phyloP scores from a whole-genome alignment of 2,329 filamentous ascomycete genomes.

The Akanthomyces uredinophilus region DNA sequence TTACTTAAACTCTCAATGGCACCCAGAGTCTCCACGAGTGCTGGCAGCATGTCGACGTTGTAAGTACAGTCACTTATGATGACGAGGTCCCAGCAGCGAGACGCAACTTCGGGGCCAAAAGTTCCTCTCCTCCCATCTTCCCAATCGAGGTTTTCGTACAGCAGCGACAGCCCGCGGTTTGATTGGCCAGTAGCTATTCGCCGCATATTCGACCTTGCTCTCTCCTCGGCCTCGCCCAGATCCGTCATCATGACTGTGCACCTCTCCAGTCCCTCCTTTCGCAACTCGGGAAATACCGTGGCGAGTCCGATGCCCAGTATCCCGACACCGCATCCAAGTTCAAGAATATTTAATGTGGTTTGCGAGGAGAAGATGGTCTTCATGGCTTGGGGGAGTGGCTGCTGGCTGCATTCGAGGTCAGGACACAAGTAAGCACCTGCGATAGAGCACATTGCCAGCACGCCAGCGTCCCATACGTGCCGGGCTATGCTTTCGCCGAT shows the following conservation, averaged over 20 bases:
- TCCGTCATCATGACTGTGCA: slow-evolving; percentile 50
- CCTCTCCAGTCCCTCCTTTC: slow-evolving; percentile 16
- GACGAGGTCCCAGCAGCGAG: slow-evolving; percentile 46
- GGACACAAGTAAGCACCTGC: slow-evolving; percentile 25
- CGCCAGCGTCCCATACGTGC: slow-evolving; percentile 55
- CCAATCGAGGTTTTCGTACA: slow-evolving; percentile 55
- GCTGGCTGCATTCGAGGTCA: slow-evolving; percentile 22
- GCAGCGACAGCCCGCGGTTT: slow-evolving; percentile 26
- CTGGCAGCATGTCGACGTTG: slow-evolving; percentile 51
- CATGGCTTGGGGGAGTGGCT: slow-evolving; percentile 27
- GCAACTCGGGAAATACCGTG: slow-evolving; percentile 26
- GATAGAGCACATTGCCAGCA: slow-evolving; percentile 37
- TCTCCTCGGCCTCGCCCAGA: slow-evolving; percentile 47
- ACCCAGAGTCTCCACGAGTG: slow-evolving; percentile 48
- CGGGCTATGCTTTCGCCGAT: slow-evolving; percentile 56
- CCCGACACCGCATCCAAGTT: slow-evolving; percentile 54
- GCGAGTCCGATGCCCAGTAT: slow-evolving; percentile 49
- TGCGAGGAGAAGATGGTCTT: slow-evolving; percentile 25
- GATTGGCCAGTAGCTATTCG: slow-evolving; percentile 17
- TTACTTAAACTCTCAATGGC: slow-evolving; percentile 39
- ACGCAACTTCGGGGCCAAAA: slow-evolving; percentile 38
- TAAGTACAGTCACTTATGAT: slow-evolving; percentile 58
- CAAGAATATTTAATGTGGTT: slow-evolving; percentile 39
- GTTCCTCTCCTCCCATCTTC: slow-evolving; percentile 41
- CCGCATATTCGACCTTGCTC: slow-evolving; percentile 44